Evolutionary conservation across 768 basidiomycete species (phyloP).

Genomic region (Multifurca ochricompacta): DNA sequence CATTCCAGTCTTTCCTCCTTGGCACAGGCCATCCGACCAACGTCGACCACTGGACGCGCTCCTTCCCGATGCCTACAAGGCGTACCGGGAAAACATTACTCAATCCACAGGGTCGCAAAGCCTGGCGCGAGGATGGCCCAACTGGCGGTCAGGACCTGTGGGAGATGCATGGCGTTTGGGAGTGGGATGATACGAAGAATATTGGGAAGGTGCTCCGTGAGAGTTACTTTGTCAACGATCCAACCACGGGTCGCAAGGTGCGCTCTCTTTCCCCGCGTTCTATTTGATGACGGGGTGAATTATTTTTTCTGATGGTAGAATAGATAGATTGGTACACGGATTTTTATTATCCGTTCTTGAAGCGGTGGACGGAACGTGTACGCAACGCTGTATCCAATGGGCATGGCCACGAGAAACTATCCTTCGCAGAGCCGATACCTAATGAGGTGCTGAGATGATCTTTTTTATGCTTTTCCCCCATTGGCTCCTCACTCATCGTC

Average conservation of each 20-base stretch:
- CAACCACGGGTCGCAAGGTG: constrained; percentile 55
- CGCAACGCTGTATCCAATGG: constrained; percentile 28
- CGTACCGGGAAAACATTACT: constrained; percentile 49
- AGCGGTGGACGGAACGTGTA: constrained; percentile 58
- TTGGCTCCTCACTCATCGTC: not conserved
- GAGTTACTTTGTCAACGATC: constrained; percentile 75
- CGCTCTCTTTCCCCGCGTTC: constrained; percentile 2
- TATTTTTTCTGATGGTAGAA: not conserved
- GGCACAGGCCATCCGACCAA: constrained; percentile 79
- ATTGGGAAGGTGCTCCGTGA: constrained; percentile 72
- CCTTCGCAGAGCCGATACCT: constrained; percentile 83
- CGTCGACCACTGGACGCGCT: constrained; percentile 74
- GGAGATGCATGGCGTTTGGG: constrained; percentile 93
- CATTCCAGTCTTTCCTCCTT: constrained; percentile 86
- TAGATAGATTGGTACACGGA: constrained; percentile 85
- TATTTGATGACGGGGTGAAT: too few species aligned
- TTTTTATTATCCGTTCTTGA: constrained; percentile 73
- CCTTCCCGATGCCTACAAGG: constrained; percentile 84
- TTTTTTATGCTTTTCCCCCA: not conserved
- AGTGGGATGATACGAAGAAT: constrained; percentile 61
- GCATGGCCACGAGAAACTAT: constrained; percentile 45
- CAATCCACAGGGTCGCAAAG: constrained; percentile 51
- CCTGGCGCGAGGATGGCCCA: constrained; percentile 71
- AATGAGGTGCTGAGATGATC: constrained; percentile 61
- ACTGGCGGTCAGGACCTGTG: constrained; percentile 69